phyloP scores from a whole-genome alignment of 1,139 yeast species.

The Keqinozyma sinolaborantium region DNA sequence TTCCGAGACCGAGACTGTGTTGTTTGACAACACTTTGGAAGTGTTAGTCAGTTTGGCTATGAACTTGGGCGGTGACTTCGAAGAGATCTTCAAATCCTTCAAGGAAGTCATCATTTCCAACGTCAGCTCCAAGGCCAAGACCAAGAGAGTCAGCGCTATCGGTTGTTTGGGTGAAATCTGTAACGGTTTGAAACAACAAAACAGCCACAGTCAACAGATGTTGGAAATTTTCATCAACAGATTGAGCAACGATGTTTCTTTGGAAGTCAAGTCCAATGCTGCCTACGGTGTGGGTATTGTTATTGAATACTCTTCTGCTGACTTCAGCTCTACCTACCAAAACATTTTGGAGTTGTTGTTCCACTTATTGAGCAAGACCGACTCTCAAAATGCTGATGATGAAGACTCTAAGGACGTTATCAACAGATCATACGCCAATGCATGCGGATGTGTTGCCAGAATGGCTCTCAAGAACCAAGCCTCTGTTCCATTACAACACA shows the following conservation, averaged over 20 bases:
- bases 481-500: conserved; percentile 76
- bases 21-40: conserved; percentile 83
- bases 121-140: conserved; percentile 61
- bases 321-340: conserved; percentile 62
- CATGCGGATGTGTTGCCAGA: conserved; percentile 96
- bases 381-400: conserved; percentile 58
- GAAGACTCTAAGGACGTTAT: conserved; percentile 80
- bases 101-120: conserved; percentile 62
- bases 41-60: conserved; percentile 73
- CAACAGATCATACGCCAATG: conserved; percentile 86
- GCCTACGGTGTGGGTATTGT: conserved; percentile 93
- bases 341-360: conserved; percentile 73
- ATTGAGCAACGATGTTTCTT: conserved; percentile 70
- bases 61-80: conserved; percentile 74
- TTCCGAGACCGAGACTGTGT: conserved; percentile 83
- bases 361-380: conserved; percentile 75
- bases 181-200: conserved; percentile 64
- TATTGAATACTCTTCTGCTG: conserved; percentile 55
- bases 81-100: conserved; percentile 68
- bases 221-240: conserved; percentile 66
- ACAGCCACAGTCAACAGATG: conserved; percentile 68
- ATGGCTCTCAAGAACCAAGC: conserved; percentile 72
- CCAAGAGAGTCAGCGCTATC: conserved; percentile 77
- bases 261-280: conserved; percentile 92
- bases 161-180: conserved; percentile 92